phyloP scores from a whole-genome alignment of 1,284 basidiomycete genomes.

The Malassezia slooffiae region DNA sequence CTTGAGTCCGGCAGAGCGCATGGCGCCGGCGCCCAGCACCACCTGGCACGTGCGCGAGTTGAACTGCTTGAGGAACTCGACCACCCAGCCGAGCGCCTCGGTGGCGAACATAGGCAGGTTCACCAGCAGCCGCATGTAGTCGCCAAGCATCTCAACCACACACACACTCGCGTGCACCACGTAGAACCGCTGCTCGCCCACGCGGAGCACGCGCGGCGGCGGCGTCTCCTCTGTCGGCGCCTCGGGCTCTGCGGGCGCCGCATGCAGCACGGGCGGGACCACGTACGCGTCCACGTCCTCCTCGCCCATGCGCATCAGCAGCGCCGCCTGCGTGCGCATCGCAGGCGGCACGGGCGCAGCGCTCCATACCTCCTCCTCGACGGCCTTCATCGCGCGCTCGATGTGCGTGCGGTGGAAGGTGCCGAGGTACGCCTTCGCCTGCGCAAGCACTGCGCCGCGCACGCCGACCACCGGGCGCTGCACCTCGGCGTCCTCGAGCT shows the following conservation, averaged over 20 bases:
- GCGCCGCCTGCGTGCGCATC: slow-evolving; percentile 62
- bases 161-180: slow-evolving; percentile 70
- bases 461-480: slow-evolving; percentile 83
- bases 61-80: slow-evolving; percentile 82
- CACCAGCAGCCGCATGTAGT: slow-evolving; percentile 78
- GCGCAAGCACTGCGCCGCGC: slow-evolving; percentile 48
- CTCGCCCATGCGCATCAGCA: slow-evolving; percentile 70
- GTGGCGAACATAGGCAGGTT: slow-evolving; percentile 80
- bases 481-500: slow-evolving; percentile 71
- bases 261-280: slow-evolving; percentile 6
- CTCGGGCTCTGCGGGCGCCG: background rate
- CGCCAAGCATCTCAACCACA: slow-evolving; percentile 63
- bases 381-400: slow-evolving; percentile 69
- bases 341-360: slow-evolving; percentile 62
- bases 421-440: slow-evolving; percentile 78
- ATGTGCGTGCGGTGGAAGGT: slow-evolving; percentile 74
- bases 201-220: slow-evolving; percentile 58
- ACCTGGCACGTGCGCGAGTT: slow-evolving; percentile 98
- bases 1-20: slow-evolving; percentile 91
- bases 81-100: slow-evolving; percentile 81
- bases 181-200: slow-evolving; percentile 58
- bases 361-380: slow-evolving; percentile 82
- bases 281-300: slow-evolving; percentile 59
- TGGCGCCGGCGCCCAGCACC: slow-evolving; percentile 90
- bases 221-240: background rate